These are phyloP conservation scores for Cerioporus squamosus DNA, from an alignment of 1,284 basidiomycete genomes.

Conservation along the genomic window DNA sequence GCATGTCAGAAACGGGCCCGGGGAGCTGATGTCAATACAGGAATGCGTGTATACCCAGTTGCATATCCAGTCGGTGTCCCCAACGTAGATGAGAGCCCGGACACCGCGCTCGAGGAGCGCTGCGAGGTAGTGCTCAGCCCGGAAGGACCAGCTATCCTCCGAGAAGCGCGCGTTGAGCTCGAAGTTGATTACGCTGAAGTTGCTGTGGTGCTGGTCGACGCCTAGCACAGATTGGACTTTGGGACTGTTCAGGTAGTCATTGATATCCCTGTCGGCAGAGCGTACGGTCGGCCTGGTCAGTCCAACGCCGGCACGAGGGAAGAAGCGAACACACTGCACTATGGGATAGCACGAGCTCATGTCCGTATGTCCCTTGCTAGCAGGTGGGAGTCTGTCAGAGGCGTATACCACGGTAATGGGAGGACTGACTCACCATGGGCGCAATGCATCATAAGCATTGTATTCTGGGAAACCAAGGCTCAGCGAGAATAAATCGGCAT, in stretches of 20 bases:
- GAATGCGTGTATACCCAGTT: constrained; percentile 57
- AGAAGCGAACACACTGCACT: too few relatives aligned
- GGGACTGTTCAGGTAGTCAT: constrained; percentile 57
- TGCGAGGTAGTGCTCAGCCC: constrained; percentile 60
- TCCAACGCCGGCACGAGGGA: not conserved
- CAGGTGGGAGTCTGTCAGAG: not conserved
- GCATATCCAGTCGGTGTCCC: constrained; percentile 75
- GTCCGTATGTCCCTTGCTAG: not conserved
- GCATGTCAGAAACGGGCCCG: constrained; percentile 1
- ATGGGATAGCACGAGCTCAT: too few relatives aligned
- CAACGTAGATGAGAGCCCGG: constrained; percentile 75
- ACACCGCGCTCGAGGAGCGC: constrained; percentile 78
- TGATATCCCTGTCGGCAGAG: constrained; percentile 35
- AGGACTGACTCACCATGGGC: constrained; percentile 9
- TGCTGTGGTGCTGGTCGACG: constrained; percentile 51
- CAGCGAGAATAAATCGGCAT: not conserved
- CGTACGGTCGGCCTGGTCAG: not conserved
- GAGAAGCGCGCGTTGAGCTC: constrained; percentile 2
- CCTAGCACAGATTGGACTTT: constrained; percentile 60
- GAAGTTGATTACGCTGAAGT: constrained; percentile 54
- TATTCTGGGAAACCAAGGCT: not conserved
- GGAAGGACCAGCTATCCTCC: constrained; percentile 34
- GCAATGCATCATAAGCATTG: constrained; percentile 16
- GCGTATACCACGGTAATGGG: not conserved
- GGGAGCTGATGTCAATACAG: not conserved